phyloP scores from a whole-genome alignment of 2,329 filamentous ascomycete species.

The Rhexocercosporidium sp. region DNA sequence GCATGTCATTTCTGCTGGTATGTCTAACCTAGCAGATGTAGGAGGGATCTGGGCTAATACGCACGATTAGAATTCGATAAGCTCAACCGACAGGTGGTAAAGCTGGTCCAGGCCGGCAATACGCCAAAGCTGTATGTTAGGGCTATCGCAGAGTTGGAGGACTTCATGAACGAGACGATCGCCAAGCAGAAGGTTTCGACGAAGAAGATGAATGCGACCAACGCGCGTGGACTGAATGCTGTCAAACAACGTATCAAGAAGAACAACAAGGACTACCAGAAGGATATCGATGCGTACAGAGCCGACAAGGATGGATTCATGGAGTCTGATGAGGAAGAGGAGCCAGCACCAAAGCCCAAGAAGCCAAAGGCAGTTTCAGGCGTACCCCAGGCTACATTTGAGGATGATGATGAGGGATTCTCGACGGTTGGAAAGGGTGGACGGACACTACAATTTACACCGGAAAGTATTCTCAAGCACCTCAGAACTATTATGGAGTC shows the following conservation, averaged over 20 bases:
- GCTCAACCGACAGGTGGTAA: constrained; percentile 83
- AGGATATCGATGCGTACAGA: constrained; percentile 85
- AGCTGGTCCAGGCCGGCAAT: constrained; percentile 77
- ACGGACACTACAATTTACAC: constrained; percentile 87
- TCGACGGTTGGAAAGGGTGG: constrained; percentile 87
- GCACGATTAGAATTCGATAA: constrained; percentile 83
- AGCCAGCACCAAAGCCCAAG: constrained; percentile 59
- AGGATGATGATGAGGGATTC: constrained; percentile 83
- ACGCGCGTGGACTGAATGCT: constrained; percentile 91
- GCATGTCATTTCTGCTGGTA: constrained; percentile 89
- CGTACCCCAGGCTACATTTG: constrained; percentile 54
- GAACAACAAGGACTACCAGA: constrained; percentile 93
- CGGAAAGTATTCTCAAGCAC: constrained; percentile 98
- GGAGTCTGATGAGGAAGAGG: constrained; percentile 81
- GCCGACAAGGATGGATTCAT: constrained; percentile 86
- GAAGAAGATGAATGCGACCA: constrained; percentile 99
- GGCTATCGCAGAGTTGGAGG: constrained; percentile 90
- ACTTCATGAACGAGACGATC: constrained; percentile 90
- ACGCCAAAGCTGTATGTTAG: constrained; percentile 92
- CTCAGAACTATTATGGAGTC: constrained; percentile 92
- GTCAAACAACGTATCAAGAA: constrained; percentile 99
- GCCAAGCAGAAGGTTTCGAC: constrained; percentile 94
- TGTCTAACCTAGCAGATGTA: constrained; percentile 39
- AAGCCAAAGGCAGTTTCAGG: constrained; percentile 55
- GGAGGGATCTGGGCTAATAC: constrained; percentile 26